Evolutionary conservation across 2,329 filamentous ascomycete genomes (phyloP).

Genomic region (Hypoxylon rubiginosum): DNA sequence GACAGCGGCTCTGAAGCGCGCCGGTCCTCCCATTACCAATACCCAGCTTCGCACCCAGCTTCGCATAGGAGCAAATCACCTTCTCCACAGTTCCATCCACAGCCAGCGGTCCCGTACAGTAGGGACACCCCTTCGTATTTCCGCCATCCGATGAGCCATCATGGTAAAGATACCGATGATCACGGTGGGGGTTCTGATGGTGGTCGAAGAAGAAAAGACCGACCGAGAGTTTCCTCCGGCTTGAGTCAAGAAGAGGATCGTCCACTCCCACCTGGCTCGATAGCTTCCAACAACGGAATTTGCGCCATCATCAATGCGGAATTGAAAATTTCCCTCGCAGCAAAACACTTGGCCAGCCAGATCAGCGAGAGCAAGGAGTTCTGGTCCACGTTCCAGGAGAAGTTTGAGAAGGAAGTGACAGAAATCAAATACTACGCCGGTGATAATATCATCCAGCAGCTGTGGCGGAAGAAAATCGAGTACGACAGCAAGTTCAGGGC

Average conservation of each 20-base stretch:
- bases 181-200: background rate
- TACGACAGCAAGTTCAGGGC: constrained; percentile 34
- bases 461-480: constrained; percentile 48
- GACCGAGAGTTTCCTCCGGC: background rate
- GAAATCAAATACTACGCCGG: constrained; percentile 44
- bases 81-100: constrained; percentile 10
- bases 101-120: constrained; percentile 6
- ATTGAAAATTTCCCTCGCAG: constrained; percentile 46
- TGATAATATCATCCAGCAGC: constrained; percentile 41
- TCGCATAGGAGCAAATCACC: background rate
- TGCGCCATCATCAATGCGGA: constrained; percentile 37
- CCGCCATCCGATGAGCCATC: constrained; percentile 24
- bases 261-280: background rate
- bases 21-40: constrained; percentile 1
- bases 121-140: constrained; percentile 15
- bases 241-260: background rate
- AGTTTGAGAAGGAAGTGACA: constrained; percentile 45
- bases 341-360: constrained; percentile 46
- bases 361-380: constrained; percentile 44
- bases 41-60: no score
- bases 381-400: constrained; percentile 42
- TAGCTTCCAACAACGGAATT: background rate
- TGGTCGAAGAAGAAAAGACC: background rate
- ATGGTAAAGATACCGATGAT: constrained; percentile 6
- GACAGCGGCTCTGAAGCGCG: background rate